Conservation (phyloP, 352 stramenopile species). For the Phytophthora pini region DNA sequence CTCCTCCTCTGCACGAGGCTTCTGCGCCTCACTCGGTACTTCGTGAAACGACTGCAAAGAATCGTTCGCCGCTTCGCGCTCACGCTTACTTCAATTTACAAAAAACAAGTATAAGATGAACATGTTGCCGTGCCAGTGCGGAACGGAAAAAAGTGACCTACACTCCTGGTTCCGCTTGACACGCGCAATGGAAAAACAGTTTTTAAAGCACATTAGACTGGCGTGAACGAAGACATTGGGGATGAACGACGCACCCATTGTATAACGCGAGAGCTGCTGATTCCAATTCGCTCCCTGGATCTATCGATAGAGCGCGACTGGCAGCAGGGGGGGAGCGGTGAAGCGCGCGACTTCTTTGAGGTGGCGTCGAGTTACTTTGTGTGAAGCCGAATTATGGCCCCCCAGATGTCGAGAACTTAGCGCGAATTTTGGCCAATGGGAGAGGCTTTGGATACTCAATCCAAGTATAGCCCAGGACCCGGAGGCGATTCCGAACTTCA, state of each 20-base stretch:
- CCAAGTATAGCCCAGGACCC: conserved; percentile 12
- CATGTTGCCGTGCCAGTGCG: conserved; percentile 12
- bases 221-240: neutral
- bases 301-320: conserved; percentile 1
- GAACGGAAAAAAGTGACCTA: conserved; percentile 22
- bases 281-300: conserved; percentile 1
- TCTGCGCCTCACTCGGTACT: conserved; percentile 58
- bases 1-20: conserved; percentile 54
- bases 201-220: conserved; percentile 7
- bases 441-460: neutral
- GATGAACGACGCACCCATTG: conserved; percentile 15
- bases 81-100: conserved; percentile 52
- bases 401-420: conserved; percentile 21
- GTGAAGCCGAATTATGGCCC: conserved; percentile 14
- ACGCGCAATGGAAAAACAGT: neutral
- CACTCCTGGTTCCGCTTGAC: conserved; percentile 29
- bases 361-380: conserved; percentile 3
- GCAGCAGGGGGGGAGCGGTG: neutral
- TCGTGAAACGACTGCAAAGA: conserved; percentile 60
- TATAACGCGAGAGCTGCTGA: conserved; percentile 1
- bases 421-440: conserved; percentile 18
- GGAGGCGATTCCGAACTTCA: conserved; percentile 23
- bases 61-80: conserved; percentile 44
- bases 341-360: conserved; percentile 13
- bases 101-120: conserved; percentile 10